Conservation (phyloP, 1,284 basidiomycete species). For the Tausonia pullulans region DNA sequence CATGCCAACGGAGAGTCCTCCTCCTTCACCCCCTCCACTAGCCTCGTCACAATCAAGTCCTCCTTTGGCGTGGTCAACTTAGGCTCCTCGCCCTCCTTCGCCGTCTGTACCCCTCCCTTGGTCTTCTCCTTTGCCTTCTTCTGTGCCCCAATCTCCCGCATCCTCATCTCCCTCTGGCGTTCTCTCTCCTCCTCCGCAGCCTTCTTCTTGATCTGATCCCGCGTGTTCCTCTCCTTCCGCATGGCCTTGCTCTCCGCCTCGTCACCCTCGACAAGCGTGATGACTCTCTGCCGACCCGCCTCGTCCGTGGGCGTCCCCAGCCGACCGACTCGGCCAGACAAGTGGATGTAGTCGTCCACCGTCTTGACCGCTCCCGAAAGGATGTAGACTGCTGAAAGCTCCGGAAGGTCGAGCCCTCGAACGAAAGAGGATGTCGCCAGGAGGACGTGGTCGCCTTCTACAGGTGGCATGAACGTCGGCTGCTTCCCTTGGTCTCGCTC, state of each 20-base stretch:
- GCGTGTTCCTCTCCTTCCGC: too few relatives aligned
- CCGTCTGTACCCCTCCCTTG: background rate
- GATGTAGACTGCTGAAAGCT: background rate
- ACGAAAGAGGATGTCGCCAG: background rate
- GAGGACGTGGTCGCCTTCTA: too few relatives aligned
- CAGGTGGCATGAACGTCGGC: too few relatives aligned
- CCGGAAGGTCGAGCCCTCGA: constrained; percentile 6
- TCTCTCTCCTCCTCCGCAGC: too few relatives aligned
- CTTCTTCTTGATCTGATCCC: background rate
- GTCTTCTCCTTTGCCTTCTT: background rate
- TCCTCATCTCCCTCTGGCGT: background rate
- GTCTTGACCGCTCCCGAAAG: background rate
- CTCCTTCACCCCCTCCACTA: background rate
- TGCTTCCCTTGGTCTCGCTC: too few relatives aligned
- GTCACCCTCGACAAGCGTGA: background rate
- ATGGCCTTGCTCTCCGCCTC: background rate
- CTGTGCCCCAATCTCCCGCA: background rate
- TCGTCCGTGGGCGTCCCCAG: background rate
- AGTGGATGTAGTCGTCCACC: background rate
- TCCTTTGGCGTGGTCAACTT: too few relatives aligned
- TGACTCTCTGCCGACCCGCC: background rate
- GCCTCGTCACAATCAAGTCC: too few relatives aligned
- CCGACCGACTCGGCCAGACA: constrained; percentile 4
- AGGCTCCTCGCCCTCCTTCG: background rate
- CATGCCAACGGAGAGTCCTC: background rate